Evolutionary conservation across 805 yeast genomes (phyloP), one percentile per base, ranked within the genome.

Genomic region (Sungouiozyma intestinalis): DNA sequence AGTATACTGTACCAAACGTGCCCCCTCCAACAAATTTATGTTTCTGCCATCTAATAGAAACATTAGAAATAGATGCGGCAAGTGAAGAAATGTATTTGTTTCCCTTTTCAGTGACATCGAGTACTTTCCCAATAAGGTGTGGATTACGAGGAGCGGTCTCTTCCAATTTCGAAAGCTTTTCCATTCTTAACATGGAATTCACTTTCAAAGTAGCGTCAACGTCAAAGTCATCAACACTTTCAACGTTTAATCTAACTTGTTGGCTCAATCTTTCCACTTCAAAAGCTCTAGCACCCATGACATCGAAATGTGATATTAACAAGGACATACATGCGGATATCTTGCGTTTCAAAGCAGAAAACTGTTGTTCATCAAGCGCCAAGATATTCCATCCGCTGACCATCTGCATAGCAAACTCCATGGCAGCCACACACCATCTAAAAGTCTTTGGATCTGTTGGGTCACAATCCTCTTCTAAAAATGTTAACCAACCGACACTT

Each of bases 31-130:
- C 76, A 54, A 79, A 85, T 47, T 80, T 77, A 38, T 96, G 94
- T 65, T 90, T 94, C 61, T 92, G 97, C 98, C 98, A 92, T 62
- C 95, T 78, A 48, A 92, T 86, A 0, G 96, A 81, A 21, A 88
- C 83, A 51, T 87, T 82, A 2, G 95, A 82, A 54, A 87, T 79
- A 0, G 94, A 81, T 0, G 95, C 84, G 0, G 97, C 95, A 43
- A 94, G 69, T 42, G 85, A 79, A 2, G 92, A 75, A 37, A 92
- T 73, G 54, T 81, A 85, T 60, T 87, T 94, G 54, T 87, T 85
- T 54, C 86, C 96, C 45, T 82, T 77, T 54, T 85, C 88, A 2
- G 83, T 74, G 42, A 82, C 88, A 62, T 92, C 97, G 44, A 92
- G 66, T 2, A 92, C 95, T 55, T 87, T 77, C 35, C 98, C 98